Evolutionary conservation across 306 rosid species (phyloP).

Genomic region (Sesbania bispinosa): DNA sequence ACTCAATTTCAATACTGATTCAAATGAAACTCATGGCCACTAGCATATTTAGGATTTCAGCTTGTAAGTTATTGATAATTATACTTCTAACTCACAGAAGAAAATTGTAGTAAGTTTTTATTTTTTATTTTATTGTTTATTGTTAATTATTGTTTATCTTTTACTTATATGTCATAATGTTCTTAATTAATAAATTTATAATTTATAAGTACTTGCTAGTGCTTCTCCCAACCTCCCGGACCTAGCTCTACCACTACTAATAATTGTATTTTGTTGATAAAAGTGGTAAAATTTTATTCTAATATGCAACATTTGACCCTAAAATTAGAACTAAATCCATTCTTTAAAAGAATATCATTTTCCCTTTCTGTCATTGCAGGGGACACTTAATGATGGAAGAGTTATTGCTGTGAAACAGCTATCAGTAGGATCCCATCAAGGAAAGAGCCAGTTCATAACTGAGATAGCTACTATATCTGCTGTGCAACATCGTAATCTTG

Average conservation of each 20-base stretch:
- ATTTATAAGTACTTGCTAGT: neutral
- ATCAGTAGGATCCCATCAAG: conserved; percentile 73
- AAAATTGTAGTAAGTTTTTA: neutral
- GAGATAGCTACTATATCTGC: conserved; percentile 86
- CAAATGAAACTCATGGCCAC: neutral
- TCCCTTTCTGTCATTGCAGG: conserved; percentile 39
- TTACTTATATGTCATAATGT: neutral
- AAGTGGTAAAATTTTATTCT: neutral
- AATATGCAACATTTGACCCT: neutral
- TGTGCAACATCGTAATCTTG: conserved; percentile 84
- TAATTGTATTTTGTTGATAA: neutral
- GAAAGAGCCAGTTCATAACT: conserved; percentile 71
- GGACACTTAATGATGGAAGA: conserved; percentile 72
- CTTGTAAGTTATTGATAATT: neutral
- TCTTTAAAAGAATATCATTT: neutral
- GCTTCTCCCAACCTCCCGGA: neutral
- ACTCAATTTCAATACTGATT: neutral
- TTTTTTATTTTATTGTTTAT: neutral
- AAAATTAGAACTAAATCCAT: neutral
- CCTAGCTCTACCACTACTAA: neutral
- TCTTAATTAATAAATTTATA: neutral
- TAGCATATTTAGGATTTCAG: neutral
- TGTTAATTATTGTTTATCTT: neutral
- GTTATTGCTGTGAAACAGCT: conserved; percentile 77
- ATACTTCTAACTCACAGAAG: neutral